Conservation (phyloP, 345 rosid genomes). For the Pugionium cornutum region DNA sequence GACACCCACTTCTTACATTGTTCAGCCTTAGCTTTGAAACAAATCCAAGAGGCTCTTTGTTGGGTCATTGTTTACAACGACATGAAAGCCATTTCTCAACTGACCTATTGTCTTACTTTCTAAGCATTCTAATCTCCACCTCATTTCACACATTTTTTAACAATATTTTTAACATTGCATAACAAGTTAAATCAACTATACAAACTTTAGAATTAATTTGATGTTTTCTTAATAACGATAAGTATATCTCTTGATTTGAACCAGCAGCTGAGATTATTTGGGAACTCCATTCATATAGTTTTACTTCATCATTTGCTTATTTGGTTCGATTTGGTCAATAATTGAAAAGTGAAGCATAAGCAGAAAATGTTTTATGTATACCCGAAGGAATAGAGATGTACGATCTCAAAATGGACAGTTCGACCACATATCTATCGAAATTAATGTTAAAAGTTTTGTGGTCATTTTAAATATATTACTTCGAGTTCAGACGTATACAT, state of each 20-base stretch:
- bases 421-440: conserved; percentile 17
- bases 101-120: conserved; percentile 31
- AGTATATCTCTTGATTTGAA: too few species aligned
- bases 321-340: conserved; percentile 8
- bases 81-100: conserved; percentile 45
- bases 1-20: background rate
- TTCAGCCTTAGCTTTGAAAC: conserved; percentile 36
- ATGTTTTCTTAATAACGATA: too few species aligned
- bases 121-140: conserved; percentile 37
- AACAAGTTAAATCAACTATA: too few species aligned
- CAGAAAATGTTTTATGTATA: conserved; percentile 20
- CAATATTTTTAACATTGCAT: conserved; percentile 11
- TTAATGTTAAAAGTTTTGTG: conserved; percentile 11
- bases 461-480: conserved; percentile 22
- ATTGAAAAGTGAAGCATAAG: conserved; percentile 17
- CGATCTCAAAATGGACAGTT: conserved; percentile 25
- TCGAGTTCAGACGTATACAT: conserved; percentile 22
- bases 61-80: conserved; percentile 36
- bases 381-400: conserved; percentile 32
- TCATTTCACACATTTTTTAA: conserved; percentile 31
- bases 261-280: too few species aligned
- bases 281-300: too few species aligned
- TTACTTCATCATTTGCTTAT: too few species aligned
- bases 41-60: conserved; percentile 30
- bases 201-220: too few species aligned